Base-by-base conservation (phyloP, 2,329 filamentous ascomycete species). In the Fusarium sp. region DNA sequence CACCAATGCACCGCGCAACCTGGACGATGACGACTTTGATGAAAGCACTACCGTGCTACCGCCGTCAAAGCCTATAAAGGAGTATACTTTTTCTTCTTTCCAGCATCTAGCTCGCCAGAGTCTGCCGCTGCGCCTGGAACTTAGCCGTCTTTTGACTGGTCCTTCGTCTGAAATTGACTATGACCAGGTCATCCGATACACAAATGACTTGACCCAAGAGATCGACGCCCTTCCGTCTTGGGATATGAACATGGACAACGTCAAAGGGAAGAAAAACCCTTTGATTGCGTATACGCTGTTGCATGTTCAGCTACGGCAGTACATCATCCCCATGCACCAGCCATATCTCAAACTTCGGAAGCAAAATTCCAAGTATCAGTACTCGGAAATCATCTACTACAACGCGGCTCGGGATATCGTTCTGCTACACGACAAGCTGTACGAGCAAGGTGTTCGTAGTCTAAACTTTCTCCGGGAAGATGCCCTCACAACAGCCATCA, bases 311-410 rank as follows among this genome's bases (percentile, higher is more conserved):
- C 77, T 88, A 47, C 77, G 83, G 27, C 84, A 87, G 68, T 87
- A 86, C 72, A 85, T 87, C 54, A 83, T 87, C 58, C 83, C 84
- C 1, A 76, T 88, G 7, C 84, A 86, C 66, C 83, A 87, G 59
- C 83, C 84, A 1, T 87, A 84, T 69, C 77, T 88, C 27, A 85
- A 84, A 67, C 78, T 86, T 48, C 81, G 84, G 63, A 83, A 83
- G 73, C 78, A 80, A 58, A 84, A 86, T 71, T 84, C 84, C 52
- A 84, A 84, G 63, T 87, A 86, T 68, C 84, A 87, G 65, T 84
- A 84, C 67, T 86, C 84, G 2, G 84, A 87, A 63, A 84, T 86
- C 54, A 82, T 87, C 43, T 87, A 86, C 76, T 87, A 87, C 73
- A 86, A 84, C 51, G 83, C 84, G 1, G 84, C 84, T 1, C 79